phyloP scores from a whole-genome alignment of 495 filamentous ascomycete species.

The Penicillium antarcticum region DNA sequence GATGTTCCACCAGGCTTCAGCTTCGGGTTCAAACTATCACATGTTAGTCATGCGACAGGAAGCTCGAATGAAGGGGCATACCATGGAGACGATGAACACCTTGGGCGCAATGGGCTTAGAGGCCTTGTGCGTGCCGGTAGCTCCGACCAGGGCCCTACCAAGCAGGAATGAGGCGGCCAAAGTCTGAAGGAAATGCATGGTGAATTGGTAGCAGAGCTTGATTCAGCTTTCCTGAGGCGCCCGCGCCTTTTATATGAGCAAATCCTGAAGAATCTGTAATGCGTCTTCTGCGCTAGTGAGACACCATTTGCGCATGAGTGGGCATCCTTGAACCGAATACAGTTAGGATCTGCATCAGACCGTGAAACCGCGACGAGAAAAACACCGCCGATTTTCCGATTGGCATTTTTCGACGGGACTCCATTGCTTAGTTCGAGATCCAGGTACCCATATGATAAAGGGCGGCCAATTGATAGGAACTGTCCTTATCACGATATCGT shows the following conservation, averaged over 20 bases:
- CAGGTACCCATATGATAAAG: neutral
- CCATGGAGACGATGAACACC: constrained; percentile 70
- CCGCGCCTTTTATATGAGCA: neutral
- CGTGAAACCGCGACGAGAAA: neutral
- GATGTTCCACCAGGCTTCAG: constrained; percentile 62
- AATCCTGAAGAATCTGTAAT: neutral
- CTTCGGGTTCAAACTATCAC: constrained; percentile 61
- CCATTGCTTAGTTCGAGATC: neutral
- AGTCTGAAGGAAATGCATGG: constrained; percentile 9
- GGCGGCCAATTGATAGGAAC: neutral
- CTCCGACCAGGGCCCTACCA: constrained; percentile 8
- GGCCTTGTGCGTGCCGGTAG: constrained; percentile 5
- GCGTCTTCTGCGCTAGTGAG: neutral
- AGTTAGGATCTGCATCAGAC: neutral
- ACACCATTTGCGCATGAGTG: neutral
- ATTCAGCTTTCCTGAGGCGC: neutral
- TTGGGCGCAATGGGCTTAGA: constrained; percentile 52
- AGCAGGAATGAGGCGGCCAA: constrained; percentile 18
- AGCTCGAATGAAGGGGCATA: constrained; percentile 22
- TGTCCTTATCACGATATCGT: neutral
- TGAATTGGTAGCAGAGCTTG: neutral
- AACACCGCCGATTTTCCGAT: neutral
- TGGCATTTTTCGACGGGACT: neutral
- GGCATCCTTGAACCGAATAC: neutral
- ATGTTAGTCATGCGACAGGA: neutral